These are phyloP conservation scores for Cajanus cajan DNA, from an alignment of 306 rosid genomes.

Conservation along the genomic window DNA sequence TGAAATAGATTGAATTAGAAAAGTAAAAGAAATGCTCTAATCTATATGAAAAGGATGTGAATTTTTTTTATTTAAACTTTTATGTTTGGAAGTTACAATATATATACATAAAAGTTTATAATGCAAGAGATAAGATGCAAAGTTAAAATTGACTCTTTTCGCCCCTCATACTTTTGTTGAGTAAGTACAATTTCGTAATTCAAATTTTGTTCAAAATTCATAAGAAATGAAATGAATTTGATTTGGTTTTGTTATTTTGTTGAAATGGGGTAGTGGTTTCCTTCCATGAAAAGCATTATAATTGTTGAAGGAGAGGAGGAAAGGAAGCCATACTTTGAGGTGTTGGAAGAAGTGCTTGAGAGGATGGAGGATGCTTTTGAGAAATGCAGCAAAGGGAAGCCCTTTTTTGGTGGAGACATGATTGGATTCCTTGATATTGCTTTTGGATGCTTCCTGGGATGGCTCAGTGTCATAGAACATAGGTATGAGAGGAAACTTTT, in stretches of 20 bases:
- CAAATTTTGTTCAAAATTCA: neutral
- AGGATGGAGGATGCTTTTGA: conserved; percentile 49
- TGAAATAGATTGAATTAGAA: too few species aligned
- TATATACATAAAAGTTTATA: too few species aligned
- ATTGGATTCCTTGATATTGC: conserved; percentile 64
- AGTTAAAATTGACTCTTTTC: neutral
- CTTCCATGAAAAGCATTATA: conserved; percentile 28
- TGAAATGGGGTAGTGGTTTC: conserved; percentile 43
- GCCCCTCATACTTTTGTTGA: too few species aligned
- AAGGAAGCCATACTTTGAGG: conserved; percentile 40
- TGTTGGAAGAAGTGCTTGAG: conserved; percentile 36
- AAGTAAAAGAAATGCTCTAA: too few species aligned
- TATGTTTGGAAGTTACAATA: too few species aligned
- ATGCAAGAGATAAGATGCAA: neutral
- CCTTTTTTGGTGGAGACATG: conserved; percentile 55
- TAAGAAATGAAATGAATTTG: neutral
- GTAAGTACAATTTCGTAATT: too few species aligned
- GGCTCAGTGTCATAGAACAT: conserved; percentile 45
- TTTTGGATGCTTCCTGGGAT: conserved; percentile 53
- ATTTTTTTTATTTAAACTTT: too few species aligned
- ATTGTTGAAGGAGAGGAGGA: conserved; percentile 43
- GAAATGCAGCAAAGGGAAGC: conserved; percentile 51
- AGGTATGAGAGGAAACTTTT: conserved; percentile 38
- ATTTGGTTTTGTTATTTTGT: neutral
- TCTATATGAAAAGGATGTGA: too few species aligned